phyloP scores from a whole-genome alignment of 768 basidiomycete species.

The Cystofilobasidium bisporidii region DNA sequence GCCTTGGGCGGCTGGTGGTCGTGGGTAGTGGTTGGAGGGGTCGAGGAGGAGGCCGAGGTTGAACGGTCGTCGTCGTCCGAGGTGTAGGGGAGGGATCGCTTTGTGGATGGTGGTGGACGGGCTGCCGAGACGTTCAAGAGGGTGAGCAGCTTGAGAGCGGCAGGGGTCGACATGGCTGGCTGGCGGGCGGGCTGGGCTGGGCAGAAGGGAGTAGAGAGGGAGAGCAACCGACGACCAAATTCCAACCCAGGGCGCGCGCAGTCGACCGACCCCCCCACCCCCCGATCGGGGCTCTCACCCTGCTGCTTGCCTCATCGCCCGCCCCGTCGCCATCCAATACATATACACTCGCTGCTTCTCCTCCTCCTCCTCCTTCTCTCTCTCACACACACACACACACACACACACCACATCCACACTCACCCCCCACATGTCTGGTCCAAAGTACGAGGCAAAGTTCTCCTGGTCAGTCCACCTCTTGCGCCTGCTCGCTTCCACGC shows the following conservation, averaged over 20 bases:
- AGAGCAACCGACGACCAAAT: too few species aligned
- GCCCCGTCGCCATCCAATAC: too few species aligned
- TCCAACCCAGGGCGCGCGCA: too few species aligned
- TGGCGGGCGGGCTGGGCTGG: neutral
- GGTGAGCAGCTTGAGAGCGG: slow-evolving; percentile 57
- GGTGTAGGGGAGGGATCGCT: slow-evolving; percentile 28
- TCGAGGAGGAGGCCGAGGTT: neutral
- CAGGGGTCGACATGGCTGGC: slow-evolving; percentile 33
- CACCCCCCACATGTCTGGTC: neutral
- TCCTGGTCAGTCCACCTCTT: slow-evolving; percentile 3
- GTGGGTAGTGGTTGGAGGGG: slow-evolving; percentile 39
- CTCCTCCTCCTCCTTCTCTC: too few species aligned
- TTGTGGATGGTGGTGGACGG: slow-evolving; percentile 40
- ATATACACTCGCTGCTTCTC: too few species aligned
- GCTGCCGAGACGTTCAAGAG: slow-evolving; percentile 81
- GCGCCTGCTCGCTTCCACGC: neutral
- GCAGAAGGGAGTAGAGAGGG: too few species aligned
- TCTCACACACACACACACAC: neutral
- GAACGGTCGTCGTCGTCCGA: slow-evolving; percentile 33
- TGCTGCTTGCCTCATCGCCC: too few species aligned
- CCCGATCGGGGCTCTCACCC: too few species aligned
- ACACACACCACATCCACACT: neutral
- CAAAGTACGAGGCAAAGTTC: neutral
- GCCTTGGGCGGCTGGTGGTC: slow-evolving; percentile 38
- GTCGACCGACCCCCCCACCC: too few species aligned